Percentiles rank a stretch among this genome's conserved stretches.
Evolutionary conservation across 257 asterid species (phyloP).

Genomic region (Gentiana straminea): DNA sequence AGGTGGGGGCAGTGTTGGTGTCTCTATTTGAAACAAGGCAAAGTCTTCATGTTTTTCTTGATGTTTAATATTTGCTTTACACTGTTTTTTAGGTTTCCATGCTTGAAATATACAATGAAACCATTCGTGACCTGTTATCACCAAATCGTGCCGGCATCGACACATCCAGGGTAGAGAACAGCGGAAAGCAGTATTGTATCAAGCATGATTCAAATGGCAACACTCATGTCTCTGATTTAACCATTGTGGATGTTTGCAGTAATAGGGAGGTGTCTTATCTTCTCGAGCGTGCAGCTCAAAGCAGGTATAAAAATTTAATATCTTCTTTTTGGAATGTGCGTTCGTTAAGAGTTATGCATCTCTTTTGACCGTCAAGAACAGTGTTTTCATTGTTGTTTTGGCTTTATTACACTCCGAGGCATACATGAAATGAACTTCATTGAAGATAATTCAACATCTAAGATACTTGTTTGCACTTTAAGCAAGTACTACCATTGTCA

Average conservation of each 20-base stretch:
- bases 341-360: too few species aligned
- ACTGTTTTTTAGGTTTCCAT: constrained; percentile 57
- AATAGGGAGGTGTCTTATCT: constrained; percentile 87
- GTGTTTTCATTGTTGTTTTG: too few species aligned
- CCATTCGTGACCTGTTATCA: constrained; percentile 69
- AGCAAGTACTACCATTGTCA: too few species aligned
- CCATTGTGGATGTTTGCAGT: constrained; percentile 69
- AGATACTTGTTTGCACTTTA: too few species aligned
- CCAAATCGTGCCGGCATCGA: constrained; percentile 53
- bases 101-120: constrained; percentile 96
- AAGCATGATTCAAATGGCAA: constrained; percentile 78
- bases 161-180: constrained; percentile 40
- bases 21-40: background rate
- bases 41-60: too few species aligned
- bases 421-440: too few species aligned
- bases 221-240: constrained; percentile 76
- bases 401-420: too few species aligned
- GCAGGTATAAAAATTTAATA: constrained; percentile 35
- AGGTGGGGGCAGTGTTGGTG: constrained; percentile 33
- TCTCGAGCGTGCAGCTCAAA: constrained; percentile 82
- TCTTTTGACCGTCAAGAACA: too few species aligned
- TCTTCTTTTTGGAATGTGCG: too few species aligned
- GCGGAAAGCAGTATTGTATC: constrained; percentile 70
- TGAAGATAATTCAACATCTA: too few species aligned
- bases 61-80: background rate